phyloP scores from a whole-genome alignment of 495 filamentous ascomycete genomes.

The Talaromyces borbonicus region DNA sequence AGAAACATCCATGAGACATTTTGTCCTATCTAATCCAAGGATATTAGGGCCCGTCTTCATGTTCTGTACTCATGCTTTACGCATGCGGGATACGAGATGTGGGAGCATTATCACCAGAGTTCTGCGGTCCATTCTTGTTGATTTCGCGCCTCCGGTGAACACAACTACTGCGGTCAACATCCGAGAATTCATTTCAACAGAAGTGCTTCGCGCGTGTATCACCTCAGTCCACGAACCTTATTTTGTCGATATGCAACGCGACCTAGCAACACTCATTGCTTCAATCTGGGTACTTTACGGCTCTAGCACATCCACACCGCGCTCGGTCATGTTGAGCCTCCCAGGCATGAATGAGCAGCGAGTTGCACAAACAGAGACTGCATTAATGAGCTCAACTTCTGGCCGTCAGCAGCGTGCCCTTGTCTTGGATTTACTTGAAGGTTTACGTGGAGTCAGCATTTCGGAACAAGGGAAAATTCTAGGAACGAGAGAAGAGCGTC shows the following conservation, averaged over 20 bases:
- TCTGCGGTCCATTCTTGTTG: slow-evolving; percentile 70
- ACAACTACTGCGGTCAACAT: slow-evolving; percentile 55
- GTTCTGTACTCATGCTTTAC: slow-evolving; percentile 83
- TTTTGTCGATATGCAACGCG: slow-evolving; percentile 93
- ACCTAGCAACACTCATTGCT: slow-evolving; percentile 80
- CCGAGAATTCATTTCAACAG: slow-evolving; percentile 80
- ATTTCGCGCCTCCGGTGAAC: slow-evolving; percentile 51
- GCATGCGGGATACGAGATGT: slow-evolving; percentile 83
- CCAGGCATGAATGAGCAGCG: slow-evolving; percentile 44
- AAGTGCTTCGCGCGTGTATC: slow-evolving; percentile 74
- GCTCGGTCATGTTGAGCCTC: slow-evolving; percentile 44
- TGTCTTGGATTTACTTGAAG: slow-evolving; percentile 77
- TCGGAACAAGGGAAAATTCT: slow-evolving; percentile 82
- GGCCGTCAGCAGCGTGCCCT: slow-evolving; percentile 69
- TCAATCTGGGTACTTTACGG: slow-evolving; percentile 70
- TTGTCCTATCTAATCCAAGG: slow-evolving; percentile 66
- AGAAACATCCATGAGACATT: slow-evolving; percentile 53
- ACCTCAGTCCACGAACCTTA: slow-evolving; percentile 88
- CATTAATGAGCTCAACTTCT: slow-evolving; percentile 50
- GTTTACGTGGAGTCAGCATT: slow-evolving; percentile 79
- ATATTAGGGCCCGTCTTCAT: slow-evolving; percentile 82
- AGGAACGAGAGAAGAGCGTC: slow-evolving; percentile 38
- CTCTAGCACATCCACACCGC: slow-evolving; percentile 44
- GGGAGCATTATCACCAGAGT: slow-evolving; percentile 77
- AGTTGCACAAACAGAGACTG: slow-evolving; percentile 38